phyloP scores from a whole-genome alignment of 164 flowering plant species.

The Vitis amurensis region DNA sequence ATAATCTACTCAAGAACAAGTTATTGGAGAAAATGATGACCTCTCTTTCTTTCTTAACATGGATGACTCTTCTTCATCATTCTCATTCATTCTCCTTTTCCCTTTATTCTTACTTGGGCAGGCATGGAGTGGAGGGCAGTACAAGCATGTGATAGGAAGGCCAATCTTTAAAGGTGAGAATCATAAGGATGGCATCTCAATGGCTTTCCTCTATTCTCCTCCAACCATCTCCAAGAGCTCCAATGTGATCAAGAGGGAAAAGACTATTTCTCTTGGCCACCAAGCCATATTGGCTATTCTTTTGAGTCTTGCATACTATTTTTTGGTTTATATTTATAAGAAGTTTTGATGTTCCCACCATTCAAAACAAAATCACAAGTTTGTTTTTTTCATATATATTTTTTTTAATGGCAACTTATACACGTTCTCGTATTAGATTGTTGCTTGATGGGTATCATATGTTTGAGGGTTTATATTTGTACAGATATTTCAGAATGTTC shows the following conservation, averaged over 20 bases:
- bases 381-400: too few species aligned
- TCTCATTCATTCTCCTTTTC: neutral
- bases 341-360: slow-evolving; percentile 14
- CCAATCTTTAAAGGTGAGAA: slow-evolving; percentile 51
- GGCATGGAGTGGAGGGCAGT: slow-evolving; percentile 69
- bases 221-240: slow-evolving; percentile 7
- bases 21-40: slow-evolving; percentile 7
- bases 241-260: slow-evolving; percentile 15
- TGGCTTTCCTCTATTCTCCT: slow-evolving; percentile 77
- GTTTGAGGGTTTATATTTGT: too few species aligned
- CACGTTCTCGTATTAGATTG: too few species aligned
- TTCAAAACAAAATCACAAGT: neutral
- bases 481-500: too few species aligned
- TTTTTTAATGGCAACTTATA: neutral
- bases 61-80: neutral
- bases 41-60: neutral
- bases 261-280: slow-evolving; percentile 49
- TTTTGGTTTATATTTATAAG: slow-evolving; percentile 27
- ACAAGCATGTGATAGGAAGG: slow-evolving; percentile 75
- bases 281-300: slow-evolving; percentile 49
- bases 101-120: slow-evolving; percentile 10
- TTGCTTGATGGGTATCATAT: too few species aligned
- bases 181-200: slow-evolving; percentile 44
- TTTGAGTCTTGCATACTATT: slow-evolving; percentile 43
- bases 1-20: neutral